Conservation (phyloP, 129 eudicot species). For the Pittosporum tobira region DNA sequence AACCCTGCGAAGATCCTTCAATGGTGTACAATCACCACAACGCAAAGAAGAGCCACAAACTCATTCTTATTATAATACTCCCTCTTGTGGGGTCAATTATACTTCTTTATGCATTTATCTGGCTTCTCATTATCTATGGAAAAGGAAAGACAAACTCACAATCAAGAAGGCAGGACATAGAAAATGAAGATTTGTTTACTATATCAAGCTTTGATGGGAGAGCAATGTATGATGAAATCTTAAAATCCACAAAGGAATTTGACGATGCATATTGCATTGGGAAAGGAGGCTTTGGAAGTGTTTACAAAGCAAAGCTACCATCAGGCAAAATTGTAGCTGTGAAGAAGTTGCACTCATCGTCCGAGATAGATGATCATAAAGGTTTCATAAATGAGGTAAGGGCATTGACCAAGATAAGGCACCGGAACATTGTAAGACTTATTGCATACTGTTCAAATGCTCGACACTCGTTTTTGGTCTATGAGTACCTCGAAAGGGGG, state of each 20-base stretch:
- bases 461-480: neutral
- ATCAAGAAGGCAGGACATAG: neutral
- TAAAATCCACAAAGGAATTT: slow-evolving; percentile 13
- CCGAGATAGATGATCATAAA: neutral
- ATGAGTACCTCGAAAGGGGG: neutral
- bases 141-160: neutral
- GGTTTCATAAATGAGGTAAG: slow-evolving; percentile 1
- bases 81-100: slow-evolving; percentile 11
- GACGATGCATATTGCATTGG: slow-evolving; percentile 22
- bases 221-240: slow-evolving; percentile 4
- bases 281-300: slow-evolving; percentile 14
- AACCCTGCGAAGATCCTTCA: neutral
- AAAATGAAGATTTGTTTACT: slow-evolving; percentile 11
- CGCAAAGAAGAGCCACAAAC: neutral
- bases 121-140: neutral
- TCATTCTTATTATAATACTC: slow-evolving; percentile 7
- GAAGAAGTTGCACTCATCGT: neutral
- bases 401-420: slow-evolving; percentile 3
- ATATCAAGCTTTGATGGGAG: slow-evolving; percentile 16
- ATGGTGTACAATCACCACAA: neutral
- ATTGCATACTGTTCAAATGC: too few relatives aligned
- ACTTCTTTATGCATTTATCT: slow-evolving; percentile 1
- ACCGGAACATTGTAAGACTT: neutral
- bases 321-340: neutral
- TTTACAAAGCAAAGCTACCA: slow-evolving; percentile 3